Conservation (phyloP, 2,329 filamentous ascomycete genomes). For the Curvularia spicifera region DNA sequence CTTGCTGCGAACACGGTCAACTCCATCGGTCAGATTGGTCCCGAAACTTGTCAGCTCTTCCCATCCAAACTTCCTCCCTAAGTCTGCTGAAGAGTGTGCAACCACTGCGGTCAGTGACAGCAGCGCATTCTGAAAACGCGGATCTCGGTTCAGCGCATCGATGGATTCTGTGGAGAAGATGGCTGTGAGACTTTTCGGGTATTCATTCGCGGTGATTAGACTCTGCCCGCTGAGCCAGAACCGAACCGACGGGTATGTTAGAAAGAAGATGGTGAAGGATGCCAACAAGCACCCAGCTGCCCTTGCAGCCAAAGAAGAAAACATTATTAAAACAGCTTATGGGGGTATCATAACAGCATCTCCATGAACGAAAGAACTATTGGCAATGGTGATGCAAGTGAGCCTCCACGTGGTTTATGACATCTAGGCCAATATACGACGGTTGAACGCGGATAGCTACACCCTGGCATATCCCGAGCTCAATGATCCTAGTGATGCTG, state of each 20-base stretch:
- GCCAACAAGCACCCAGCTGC: constrained; percentile 36
- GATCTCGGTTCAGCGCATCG: constrained; percentile 34
- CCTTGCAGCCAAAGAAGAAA: constrained; percentile 32
- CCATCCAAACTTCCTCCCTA: constrained; percentile 25
- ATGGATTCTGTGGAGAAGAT: constrained; percentile 33
- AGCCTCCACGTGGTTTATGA: constrained; percentile 17
- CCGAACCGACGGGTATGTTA: constrained; percentile 25
- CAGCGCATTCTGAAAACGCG: constrained; percentile 29
- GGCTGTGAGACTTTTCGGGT: constrained; percentile 12
- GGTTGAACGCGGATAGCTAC: constrained; percentile 2
- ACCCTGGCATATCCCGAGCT: constrained; percentile 22
- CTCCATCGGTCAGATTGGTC: constrained; percentile 22
- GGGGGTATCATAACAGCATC: constrained; percentile 14
- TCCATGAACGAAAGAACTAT: constrained; percentile 9
- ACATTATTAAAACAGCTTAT: constrained; percentile 34
- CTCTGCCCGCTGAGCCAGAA: constrained; percentile 26
- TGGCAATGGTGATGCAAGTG: constrained; percentile 11
- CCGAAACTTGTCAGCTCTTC: constrained; percentile 27
- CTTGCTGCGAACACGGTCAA: constrained; percentile 19
- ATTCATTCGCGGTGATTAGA: constrained; percentile 1
- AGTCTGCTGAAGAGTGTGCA: constrained; percentile 27
- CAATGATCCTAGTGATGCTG: constrained; percentile 3
- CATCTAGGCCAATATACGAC: neutral
- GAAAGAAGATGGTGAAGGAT: constrained; percentile 18
- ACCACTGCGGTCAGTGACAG: constrained; percentile 31